Evolutionary conservation across 140 eudicot genomes (phyloP), one percentile per base, ranked within the genome.

Genomic region (Erigeron philadelphicus): DNA sequence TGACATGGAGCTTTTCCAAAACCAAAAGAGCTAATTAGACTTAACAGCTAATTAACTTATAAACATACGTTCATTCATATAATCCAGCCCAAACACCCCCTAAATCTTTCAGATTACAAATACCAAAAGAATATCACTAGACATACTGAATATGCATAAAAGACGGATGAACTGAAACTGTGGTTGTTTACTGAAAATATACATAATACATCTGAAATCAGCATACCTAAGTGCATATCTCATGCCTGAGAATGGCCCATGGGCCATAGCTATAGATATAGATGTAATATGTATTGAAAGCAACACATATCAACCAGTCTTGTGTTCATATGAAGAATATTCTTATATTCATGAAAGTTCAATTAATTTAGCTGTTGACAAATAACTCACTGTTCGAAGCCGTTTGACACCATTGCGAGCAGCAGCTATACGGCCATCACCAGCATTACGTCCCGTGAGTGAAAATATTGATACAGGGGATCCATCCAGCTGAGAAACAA

Each of bases 401-500:
- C 97, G 86, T 82, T 90, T 90, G 72, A 90, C 97, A 66, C 97
- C 97, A 78, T 90, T 90, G 57, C 97, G 97, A 9, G 90, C 97
- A 45, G 97, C 97, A 73, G 84, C 90, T 83, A 90, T 72, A 85
- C 81, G 97, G 15, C 95, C 95, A 80, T 90, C 97, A 75, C 77
- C 80, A 7, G 86, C 86, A 78, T 70, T 84, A 72, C 86, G 85
- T 72, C 97, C 95, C 42, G 93, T 77, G 59, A 90, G 88, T 73
- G 97, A 83, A 80, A 90, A 90, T 77, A 90, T 79, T 46, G 97
- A 90, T 58, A 90, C 97, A 40, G 97, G 87, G 70, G 97, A 80
- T 60, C 97, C 97, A 44, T 90, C 95, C 49, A 83, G 95, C 97
- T 87, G 82, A 74, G 55, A 64, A 61, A 68, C 53, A 16, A 70